A percentile compares a stretch with the other conserved stretches of the same genome.
Conservation (phyloP, 495 filamentous ascomycete genomes). For the Penicillium cataractarum region DNA sequence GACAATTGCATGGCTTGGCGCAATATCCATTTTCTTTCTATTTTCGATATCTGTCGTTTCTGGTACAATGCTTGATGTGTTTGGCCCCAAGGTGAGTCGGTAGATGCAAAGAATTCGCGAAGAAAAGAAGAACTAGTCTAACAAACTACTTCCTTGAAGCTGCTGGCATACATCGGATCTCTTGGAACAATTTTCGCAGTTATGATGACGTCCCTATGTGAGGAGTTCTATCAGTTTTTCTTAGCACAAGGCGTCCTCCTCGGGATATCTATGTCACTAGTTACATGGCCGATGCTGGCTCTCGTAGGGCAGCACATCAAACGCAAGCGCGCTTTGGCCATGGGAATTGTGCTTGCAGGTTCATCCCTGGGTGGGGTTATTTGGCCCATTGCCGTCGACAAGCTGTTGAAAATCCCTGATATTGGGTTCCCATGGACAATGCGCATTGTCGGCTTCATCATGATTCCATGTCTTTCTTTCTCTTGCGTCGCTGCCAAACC, state of each 20-base stretch:
- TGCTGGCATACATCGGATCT: conserved; percentile 33
- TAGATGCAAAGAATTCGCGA: background rate
- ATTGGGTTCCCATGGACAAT: conserved; percentile 56
- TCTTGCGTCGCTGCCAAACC: conserved; percentile 37
- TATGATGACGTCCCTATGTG: conserved; percentile 63
- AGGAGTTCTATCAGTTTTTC: conserved; percentile 63
- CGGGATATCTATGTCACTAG: conserved; percentile 52
- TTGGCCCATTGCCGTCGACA: conserved; percentile 49
- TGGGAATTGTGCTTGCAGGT: conserved; percentile 59
- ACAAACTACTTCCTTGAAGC: conserved; percentile 16
- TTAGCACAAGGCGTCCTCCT: conserved; percentile 62
- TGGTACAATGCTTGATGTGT: conserved; percentile 42
- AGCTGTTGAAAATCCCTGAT: conserved; percentile 32
- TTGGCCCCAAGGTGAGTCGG: conserved; percentile 36
- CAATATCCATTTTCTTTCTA: conserved; percentile 48
- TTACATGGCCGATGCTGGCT: conserved; percentile 55
- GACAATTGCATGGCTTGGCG: conserved; percentile 64
- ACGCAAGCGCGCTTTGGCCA: conserved; percentile 53
- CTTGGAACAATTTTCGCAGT: conserved; percentile 43
- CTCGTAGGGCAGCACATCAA: conserved; percentile 59
- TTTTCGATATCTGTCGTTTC: conserved; percentile 38
- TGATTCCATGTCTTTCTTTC: conserved; percentile 59
- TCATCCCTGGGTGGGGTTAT: conserved; percentile 61
- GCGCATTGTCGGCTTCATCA: conserved; percentile 53
- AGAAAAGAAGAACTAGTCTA: background rate